Base-by-base conservation (phyloP, 306 rosid species). In the Vigna trinervia region DNA sequence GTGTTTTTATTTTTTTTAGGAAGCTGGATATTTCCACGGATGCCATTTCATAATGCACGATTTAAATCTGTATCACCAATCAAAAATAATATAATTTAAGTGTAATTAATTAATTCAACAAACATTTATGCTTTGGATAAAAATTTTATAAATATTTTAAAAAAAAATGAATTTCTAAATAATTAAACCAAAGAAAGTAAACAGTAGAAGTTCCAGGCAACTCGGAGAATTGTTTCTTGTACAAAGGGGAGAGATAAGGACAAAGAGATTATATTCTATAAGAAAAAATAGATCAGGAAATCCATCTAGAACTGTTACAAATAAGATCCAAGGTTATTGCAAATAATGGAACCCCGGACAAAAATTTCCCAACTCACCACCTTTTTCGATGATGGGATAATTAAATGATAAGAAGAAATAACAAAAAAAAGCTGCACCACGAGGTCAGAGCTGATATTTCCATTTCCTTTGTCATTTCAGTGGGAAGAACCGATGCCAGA, bases 271-370 rank as follows among this genome's bases (percentile, higher is more conserved):
- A 8, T 38, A 53, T 45, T 72, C 81, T 73, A 80, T 75, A 81
- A 80, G 68, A 82, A 67, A 47, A 76, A 77, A 75, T 54, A 78
- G 81, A 72, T 73, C 71, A 75, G 77, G 46, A 36, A 56, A 61
- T 72, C 76, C 84, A 84, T 72, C 85, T 78, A 78, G 69, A 73
- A 70, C 57, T 30, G 77, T 71, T 74, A 77, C 80, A 75, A 30
- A 81, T 81, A 17, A 77, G 81, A 84, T 83, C 93, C 76, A 91
- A 86, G 93, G 84, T 86, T 83, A 84, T 85, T 77, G 76, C 87
- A 92, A 92, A 89, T 92, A 84, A 69, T 65, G 91, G 87, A 92
- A 89, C 84, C 97, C 86, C 91, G 79, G 91, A 85, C 73, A 87
- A 88, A 54, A 80, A 78, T 71, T 77, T 85, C 93, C 93, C 96